phyloP scores from a whole-genome alignment of 257 asterid genomes.

The Verbena officinalis region DNA sequence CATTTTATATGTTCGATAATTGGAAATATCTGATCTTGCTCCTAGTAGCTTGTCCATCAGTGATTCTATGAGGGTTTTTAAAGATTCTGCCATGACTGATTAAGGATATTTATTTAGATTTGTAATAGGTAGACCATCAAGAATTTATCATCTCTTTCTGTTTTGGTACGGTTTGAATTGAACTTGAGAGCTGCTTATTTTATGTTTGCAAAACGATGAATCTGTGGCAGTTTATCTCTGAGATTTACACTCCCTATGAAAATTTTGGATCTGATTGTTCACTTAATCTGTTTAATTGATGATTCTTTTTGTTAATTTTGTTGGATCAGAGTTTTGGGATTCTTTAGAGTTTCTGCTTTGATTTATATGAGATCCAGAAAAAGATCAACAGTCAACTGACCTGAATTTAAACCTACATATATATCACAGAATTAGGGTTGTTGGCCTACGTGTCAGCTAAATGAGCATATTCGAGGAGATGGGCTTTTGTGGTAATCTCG shows the following conservation, averaged over 20 bases:
- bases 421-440: no score
- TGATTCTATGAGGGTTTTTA: constrained; percentile 17
- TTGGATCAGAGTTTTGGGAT: constrained; percentile 28
- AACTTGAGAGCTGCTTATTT: background rate
- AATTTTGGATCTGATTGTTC: constrained; percentile 21
- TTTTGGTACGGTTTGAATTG: background rate
- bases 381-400: background rate
- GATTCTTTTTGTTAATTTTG: background rate
- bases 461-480: constrained; percentile 59
- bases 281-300: constrained; percentile 16
- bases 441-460: no score
- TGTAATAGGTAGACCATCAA: background rate
- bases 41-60: constrained; percentile 19
- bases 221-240: constrained; percentile 13
- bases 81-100: constrained; percentile 24
- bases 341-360: constrained; percentile 7
- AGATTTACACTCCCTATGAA: no score
- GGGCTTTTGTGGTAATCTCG: constrained; percentile 51
- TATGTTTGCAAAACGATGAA: background rate
- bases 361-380: background rate
- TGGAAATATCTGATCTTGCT: constrained; percentile 16
- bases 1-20: background rate
- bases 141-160: constrained; percentile 10
- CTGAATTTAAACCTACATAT: background rate
- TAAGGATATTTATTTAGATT: constrained; percentile 18